Conservation (phyloP, 768 basidiomycete species). For the Asterophora lycoperdoides region DNA sequence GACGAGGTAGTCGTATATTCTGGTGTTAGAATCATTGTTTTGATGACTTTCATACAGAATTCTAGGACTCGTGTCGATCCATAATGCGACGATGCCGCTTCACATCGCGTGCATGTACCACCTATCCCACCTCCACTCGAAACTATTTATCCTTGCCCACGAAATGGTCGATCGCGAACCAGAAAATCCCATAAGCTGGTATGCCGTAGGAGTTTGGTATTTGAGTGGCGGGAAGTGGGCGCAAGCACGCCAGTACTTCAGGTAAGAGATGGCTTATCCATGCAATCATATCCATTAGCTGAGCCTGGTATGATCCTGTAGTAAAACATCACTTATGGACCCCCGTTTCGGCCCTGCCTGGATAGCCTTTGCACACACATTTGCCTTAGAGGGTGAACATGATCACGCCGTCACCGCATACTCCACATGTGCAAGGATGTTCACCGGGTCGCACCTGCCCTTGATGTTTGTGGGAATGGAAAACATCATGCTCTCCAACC, state of each 20-base stretch:
- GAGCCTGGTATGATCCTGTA: slow-evolving; percentile 25
- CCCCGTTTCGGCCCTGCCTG: slow-evolving; percentile 94
- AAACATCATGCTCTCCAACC: slow-evolving; percentile 86
- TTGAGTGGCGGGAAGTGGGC: slow-evolving; percentile 81
- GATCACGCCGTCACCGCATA: slow-evolving; percentile 98
- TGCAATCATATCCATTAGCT: not conserved
- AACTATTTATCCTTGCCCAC: slow-evolving; percentile 93
- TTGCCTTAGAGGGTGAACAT: slow-evolving; percentile 95
- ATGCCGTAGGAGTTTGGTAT: slow-evolving; percentile 98
- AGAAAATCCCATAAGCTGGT: slow-evolving; percentile 93
- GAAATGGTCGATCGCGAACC: slow-evolving; percentile 94
- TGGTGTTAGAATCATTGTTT: not conserved
- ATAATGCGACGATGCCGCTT: slow-evolving; percentile 85
- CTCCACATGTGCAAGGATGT: slow-evolving; percentile 93
- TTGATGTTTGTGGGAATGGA: slow-evolving; percentile 98
- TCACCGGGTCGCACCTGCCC: slow-evolving; percentile 95
- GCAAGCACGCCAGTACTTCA: slow-evolving; percentile 92
- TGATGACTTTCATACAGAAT: slow-evolving; percentile 50
- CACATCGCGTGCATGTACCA: slow-evolving; percentile 99
- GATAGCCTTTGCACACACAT: slow-evolving; percentile 97
- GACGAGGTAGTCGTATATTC: slow-evolving; percentile 45
- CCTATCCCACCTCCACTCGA: slow-evolving; percentile 84
- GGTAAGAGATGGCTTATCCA: slow-evolving; percentile 39
- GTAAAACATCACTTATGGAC: slow-evolving; percentile 96
- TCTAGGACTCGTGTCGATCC: slow-evolving; percentile 76